phyloP scores from a whole-genome alignment of 305 asterid genomes.

The Striga hermonthica region DNA sequence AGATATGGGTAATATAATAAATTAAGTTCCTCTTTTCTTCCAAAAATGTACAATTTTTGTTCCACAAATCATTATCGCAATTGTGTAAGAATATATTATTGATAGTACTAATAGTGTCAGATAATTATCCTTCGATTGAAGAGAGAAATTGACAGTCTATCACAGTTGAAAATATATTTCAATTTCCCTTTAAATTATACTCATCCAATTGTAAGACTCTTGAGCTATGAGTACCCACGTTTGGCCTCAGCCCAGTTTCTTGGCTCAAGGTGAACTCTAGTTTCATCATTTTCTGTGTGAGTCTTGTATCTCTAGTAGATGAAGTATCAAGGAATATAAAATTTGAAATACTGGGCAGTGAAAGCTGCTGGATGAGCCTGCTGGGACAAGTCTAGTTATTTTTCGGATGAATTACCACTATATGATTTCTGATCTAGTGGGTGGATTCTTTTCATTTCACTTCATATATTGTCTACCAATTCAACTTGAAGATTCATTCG shows the following conservation, averaged over 20 bases:
- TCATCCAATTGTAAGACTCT: background rate
- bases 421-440: background rate
- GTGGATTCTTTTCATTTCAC: background rate
- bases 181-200: background rate
- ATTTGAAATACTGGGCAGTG: background rate
- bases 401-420: background rate
- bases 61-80: no score
- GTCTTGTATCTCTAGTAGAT: background rate
- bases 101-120: no score
- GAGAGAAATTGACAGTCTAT: no score
- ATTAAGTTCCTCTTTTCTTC: no score
- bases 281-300: background rate
- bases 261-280: background rate
- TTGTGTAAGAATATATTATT: no score
- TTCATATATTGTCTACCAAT: background rate
- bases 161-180: no score
- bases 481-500: background rate
- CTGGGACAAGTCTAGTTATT: background rate
- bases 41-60: no score
- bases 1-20: no score
- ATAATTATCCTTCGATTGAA: no score
- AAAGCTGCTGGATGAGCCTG: background rate
- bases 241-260: background rate
- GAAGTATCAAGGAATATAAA: background rate
- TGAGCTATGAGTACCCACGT: background rate